Base-by-base conservation (phyloP, 2,329 filamentous ascomycete species). In the Calonectria pteridis region DNA sequence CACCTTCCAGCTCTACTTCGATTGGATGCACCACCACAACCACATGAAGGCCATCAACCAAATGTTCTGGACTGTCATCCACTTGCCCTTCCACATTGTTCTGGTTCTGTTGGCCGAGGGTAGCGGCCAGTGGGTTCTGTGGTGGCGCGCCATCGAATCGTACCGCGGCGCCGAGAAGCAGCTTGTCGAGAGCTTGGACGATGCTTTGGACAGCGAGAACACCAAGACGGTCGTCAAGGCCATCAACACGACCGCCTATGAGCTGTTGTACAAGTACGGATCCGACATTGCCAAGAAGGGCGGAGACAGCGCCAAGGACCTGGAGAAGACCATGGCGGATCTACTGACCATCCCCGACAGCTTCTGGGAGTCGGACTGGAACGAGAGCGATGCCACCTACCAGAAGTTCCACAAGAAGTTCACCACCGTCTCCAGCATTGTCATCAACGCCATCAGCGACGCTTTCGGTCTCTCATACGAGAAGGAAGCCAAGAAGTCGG, bases 21-120 rank as follows among this genome's bases (percentile, higher is more conserved):
- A 73, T 67, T 73, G 71, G 71, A 73, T 73, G 71, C 71, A 73
- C 28, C 71, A 73, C 50, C 71, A 70, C 62, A 64, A 55, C 29
- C 71, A 73, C 46, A 73, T 73, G 71, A 66, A 33, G 20, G 67
- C 67, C 40, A 14, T 58, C 11, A 58, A 59, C 35, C 71, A 73
- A n/a, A 50, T 68, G 20, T 68, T 49, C 29, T 73, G 71, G 71
- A 70, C 71, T 6, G 29, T 65, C n/a, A 59, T 73, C 16, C 71
- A 73, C 40, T 37, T 73, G 20, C 71, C 71, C 29, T 73, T 73
- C 28, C 71, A 73, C 50, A 62, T 70, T 31, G 67, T 51, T 3
- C 40, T 73, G 10, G 71, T 73, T 13, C 55, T 73, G 11, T 37
- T 73, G 4, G 66, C 71, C 37, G 71, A 73, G 58, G 71, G 71